Percentiles rank a stretch among this genome's conserved stretches.
Evolutionary conservation across 352 stramenopile genomes (phyloP).

Genomic region (Phytophthora agathidicida): DNA sequence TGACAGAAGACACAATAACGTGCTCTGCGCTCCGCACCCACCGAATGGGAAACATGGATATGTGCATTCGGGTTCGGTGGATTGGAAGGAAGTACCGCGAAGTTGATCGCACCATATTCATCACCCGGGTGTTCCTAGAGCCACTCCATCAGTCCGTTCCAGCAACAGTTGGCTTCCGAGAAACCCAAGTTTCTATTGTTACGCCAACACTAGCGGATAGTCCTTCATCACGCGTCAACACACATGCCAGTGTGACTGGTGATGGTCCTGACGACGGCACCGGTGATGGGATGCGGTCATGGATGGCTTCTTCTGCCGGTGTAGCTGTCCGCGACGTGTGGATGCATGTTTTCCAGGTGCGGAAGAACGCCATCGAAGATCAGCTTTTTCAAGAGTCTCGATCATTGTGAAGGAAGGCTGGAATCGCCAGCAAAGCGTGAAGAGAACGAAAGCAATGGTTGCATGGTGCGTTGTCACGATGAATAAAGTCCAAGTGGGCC

Average conservation of each 20-base stretch:
- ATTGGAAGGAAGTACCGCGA: constrained; percentile 15
- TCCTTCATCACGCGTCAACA: neutral
- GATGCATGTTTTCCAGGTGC: constrained; percentile 14
- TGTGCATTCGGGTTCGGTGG: constrained; percentile 19
- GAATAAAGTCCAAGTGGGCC: too few species aligned
- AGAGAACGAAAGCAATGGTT: too few species aligned
- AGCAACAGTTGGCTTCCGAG: constrained; percentile 9
- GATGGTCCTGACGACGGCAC: neutral
- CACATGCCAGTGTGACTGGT: constrained; percentile 9
- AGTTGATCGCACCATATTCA: constrained; percentile 12
- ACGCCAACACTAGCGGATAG: neutral
- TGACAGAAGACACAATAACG: constrained; percentile 10
- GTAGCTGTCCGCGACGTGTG: constrained; percentile 1
- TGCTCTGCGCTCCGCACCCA: constrained; percentile 9
- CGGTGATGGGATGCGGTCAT: constrained; percentile 16
- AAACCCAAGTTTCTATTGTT: constrained; percentile 26
- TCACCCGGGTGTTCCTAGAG: constrained; percentile 12
- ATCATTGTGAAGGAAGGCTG: too few species aligned
- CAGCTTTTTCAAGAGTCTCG: constrained; percentile 21
- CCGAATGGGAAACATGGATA: constrained; percentile 1
- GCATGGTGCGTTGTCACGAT: too few species aligned
- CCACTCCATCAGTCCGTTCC: constrained; percentile 3
- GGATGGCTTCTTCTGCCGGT: constrained; percentile 8
- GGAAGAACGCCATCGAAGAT: constrained; percentile 20
- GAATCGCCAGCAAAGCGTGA: too few species aligned